Conservation (phyloP, 208 protist genomes). For the Naegleria lovaniensis region DNA sequence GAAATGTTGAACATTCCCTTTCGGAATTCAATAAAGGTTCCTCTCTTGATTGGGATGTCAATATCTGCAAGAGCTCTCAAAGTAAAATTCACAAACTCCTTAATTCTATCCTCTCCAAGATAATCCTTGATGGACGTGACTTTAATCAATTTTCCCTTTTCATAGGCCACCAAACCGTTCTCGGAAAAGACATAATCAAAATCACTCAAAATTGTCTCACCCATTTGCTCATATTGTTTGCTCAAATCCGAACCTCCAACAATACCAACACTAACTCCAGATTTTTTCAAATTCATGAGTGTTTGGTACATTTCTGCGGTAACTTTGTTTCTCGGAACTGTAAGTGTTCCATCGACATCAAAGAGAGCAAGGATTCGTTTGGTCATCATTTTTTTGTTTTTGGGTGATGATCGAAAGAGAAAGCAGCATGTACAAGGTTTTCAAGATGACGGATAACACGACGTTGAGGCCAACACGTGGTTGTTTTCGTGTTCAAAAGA, state of each 20-base stretch:
- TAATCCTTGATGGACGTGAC: constrained; percentile 59
- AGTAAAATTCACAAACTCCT: constrained; percentile 87
- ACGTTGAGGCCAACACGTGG: no score
- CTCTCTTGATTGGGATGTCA: constrained; percentile 95
- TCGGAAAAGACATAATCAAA: constrained; percentile 98
- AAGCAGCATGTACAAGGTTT: no score
- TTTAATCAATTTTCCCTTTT: constrained; percentile 49
- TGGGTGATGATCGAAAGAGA: no score
- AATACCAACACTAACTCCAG: constrained; percentile 81
- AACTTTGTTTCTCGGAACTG: constrained; percentile 62
- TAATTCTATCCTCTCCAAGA: constrained; percentile 85
- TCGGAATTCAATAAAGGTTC: constrained; percentile 98
- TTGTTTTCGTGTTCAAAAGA: no score
- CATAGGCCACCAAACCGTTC: constrained; percentile 91
- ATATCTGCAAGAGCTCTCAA: constrained; percentile 88
- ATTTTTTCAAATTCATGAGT: constrained; percentile 67
- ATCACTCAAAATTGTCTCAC: constrained; percentile 64
- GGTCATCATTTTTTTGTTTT: no score
- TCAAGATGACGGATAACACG: no score
- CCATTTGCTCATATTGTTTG: constrained; percentile 96
- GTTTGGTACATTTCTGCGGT: constrained; percentile 76
- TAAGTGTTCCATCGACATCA: constrained; percentile 88
- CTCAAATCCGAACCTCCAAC: constrained; percentile 96
- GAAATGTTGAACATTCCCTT: constrained; percentile 99
- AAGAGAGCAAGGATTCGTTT: constrained; percentile 71